Evolutionary conservation across 345 rosid species (phyloP), one percentile per base, ranked within the genome.

Genomic region (Psidium friedrichsthalianum): DNA sequence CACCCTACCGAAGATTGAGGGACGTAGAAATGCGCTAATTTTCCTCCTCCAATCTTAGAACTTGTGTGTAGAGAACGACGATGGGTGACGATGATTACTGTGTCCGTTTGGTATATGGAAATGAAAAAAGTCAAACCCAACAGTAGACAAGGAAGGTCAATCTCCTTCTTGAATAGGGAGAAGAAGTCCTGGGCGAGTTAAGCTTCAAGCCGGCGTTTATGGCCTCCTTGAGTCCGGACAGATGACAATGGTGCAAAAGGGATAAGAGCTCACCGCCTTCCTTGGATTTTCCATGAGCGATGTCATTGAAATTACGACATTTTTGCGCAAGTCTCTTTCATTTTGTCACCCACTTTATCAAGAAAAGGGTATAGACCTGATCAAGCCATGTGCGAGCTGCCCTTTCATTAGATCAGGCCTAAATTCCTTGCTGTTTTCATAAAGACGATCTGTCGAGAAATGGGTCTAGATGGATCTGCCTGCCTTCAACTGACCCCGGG

Each of bases 141-240:
- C 13, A 3, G 7, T 5, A 29, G 42, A 64, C 42, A 1, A 5
- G 18, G 76, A 8, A 64, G 42, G 16, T 64, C 42, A 21, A 8
- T 64, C 29, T 20, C 76, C 18, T 18, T 1, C 47, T 16, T 36
- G 47, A 18, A 69, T 20, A 8, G 22, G 12, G 3, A 51, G 52
- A 69, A 11, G 52, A 69, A 69, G 24, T 36, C 78, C 47, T 4
- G 0, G 8, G 13, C 78, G 8, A 69, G 11, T 36, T 69, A 18
- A 69, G 78, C 25, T 69, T 69, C 80, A 69, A 18, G 80, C 80
- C 80, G 80, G 80, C 80, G 80, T 40, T 36, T 18, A 69, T 69
- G 80, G 80, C 22, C 80, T 69, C 10, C 52, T 51, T 51, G 80
- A 69, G 25, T 69, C 25, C 13, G 36, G 80, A 36, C 25, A 18